Evolutionary conservation across 2,329 filamentous ascomycete species (phyloP), one percentile per base, ranked within the genome.

Genomic region (Trichoderma sp.): DNA sequence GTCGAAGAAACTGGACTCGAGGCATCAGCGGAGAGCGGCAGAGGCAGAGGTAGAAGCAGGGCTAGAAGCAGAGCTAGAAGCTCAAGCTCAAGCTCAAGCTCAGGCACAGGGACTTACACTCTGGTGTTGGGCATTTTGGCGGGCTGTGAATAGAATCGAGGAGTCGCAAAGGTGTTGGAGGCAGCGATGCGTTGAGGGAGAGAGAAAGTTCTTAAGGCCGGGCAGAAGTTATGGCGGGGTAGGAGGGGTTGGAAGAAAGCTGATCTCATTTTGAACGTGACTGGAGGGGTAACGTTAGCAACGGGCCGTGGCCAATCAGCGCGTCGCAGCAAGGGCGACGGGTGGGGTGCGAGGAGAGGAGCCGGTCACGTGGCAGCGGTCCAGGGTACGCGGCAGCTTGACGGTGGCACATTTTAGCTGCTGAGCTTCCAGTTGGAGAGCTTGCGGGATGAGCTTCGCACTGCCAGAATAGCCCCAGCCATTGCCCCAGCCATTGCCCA

Each of bases 121-220:
- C 90, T 89, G 80, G 87, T 82, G 78, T 84, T 83, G 71, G 73
- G 69, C 93, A 97, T 97, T 81, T 86, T 89, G 84, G 86, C 83
- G 77, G 90, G 81, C 78, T 91, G 82, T 79, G 80, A 82, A 75
- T 84, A 86, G 75, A 80, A 82, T 74, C 83, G 79, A 72, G 78
- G 71, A 59, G 76, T 69, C 74, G 68, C 72, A 73, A 79, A 78
- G 75, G 78, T 77, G 75, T 77, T 77, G 72, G 80, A 76, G 72
- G 78, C 75, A 32, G 50, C 37, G 74, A 78, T 76, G 76, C 81
- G 78, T 77, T 79, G 77, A 75, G 77, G 74, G 75, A 79, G 77
- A 74, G 74, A 76, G 74, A 78, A 80, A 78, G 79, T 76, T 80
- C 75, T 79, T 64, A 75, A 74, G 70, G 77, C 72, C 74, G 75